Evolutionary conservation across 768 basidiomycete species (phyloP).

Genomic region (Termitomyces sp.): DNA sequence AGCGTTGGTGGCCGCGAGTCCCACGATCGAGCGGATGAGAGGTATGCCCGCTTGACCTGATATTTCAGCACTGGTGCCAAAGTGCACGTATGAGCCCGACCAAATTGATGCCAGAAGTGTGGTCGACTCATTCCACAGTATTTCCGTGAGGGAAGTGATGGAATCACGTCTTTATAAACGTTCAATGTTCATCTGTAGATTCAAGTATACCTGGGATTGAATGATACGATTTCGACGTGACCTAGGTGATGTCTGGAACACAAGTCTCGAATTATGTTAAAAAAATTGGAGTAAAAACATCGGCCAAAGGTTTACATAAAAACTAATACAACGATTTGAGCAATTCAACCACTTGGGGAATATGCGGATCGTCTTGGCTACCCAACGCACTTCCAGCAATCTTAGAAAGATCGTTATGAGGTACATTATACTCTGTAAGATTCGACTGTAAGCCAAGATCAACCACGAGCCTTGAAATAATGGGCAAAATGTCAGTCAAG

Average conservation of each 20-base stretch:
- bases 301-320: neutral
- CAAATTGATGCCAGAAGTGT: slow-evolving; percentile 17
- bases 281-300: neutral
- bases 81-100: slow-evolving; percentile 7
- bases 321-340: slow-evolving; percentile 43
- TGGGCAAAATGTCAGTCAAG: neutral
- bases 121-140: slow-evolving; percentile 17
- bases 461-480: slow-evolving; percentile 48
- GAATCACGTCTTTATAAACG: slow-evolving; percentile 9
- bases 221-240: neutral
- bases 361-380: slow-evolving; percentile 33
- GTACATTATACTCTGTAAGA: slow-evolving; percentile 62
- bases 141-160: slow-evolving; percentile 7
- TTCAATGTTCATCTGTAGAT: neutral
- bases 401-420: slow-evolving; percentile 45
- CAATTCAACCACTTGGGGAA: slow-evolving; percentile 43
- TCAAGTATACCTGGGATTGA: too few species aligned
- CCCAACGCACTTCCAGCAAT: slow-evolving; percentile 52
- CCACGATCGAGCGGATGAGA: slow-evolving; percentile 12
- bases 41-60: slow-evolving; percentile 11
- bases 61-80: slow-evolving; percentile 4
- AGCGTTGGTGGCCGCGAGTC: neutral
- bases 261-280: slow-evolving; percentile 6
- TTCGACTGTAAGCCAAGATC: slow-evolving; percentile 56
- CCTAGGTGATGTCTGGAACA: slow-evolving; percentile 8